Evolutionary conservation across 2,329 filamentous ascomycete species (phyloP).

Genomic region (Microascus cirrosus): DNA sequence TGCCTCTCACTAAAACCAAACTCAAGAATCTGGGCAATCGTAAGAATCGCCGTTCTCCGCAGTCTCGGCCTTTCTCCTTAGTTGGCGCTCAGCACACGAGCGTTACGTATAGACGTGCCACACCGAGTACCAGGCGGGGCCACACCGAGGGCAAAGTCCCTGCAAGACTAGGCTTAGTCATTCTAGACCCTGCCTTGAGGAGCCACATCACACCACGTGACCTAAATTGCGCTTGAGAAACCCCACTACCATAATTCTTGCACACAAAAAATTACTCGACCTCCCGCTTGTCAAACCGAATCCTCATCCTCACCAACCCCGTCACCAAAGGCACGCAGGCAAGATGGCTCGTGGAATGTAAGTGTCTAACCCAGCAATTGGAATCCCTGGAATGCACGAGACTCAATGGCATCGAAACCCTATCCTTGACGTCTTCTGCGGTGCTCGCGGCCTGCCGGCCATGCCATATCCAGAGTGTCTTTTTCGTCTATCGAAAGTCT

Average conservation of each 20-base stretch:
- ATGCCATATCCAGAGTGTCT: neutral
- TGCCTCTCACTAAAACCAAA: too few relatives aligned
- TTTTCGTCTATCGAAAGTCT: neutral
- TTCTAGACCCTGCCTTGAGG: neutral
- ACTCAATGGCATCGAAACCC: neutral
- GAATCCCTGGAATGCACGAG: neutral
- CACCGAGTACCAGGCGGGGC: too few relatives aligned
- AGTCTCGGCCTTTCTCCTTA: too few relatives aligned
- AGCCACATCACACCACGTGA: slow-evolving; percentile 1
- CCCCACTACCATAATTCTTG: slow-evolving; percentile 4
- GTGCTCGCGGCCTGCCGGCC: neutral
- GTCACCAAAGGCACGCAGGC: slow-evolving; percentile 26
- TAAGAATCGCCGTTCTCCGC: too few relatives aligned
- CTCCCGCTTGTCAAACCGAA: neutral
- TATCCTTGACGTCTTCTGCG: neutral
- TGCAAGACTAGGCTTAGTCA: neutral
- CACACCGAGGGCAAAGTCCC: too few relatives aligned
- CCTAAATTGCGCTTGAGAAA: neutral
- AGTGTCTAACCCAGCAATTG: slow-evolving; percentile 18
- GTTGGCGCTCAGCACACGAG: too few relatives aligned
- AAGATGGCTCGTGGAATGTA: slow-evolving; percentile 58
- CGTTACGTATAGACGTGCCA: too few relatives aligned
- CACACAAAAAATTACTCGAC: slow-evolving; percentile 5
- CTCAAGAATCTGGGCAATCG: too few relatives aligned
- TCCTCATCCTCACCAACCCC: slow-evolving; percentile 7